Percentiles rank a stretch among this genome's conserved stretches.
Conservation (phyloP, 768 basidiomycete species). For the Mycena metata region DNA sequence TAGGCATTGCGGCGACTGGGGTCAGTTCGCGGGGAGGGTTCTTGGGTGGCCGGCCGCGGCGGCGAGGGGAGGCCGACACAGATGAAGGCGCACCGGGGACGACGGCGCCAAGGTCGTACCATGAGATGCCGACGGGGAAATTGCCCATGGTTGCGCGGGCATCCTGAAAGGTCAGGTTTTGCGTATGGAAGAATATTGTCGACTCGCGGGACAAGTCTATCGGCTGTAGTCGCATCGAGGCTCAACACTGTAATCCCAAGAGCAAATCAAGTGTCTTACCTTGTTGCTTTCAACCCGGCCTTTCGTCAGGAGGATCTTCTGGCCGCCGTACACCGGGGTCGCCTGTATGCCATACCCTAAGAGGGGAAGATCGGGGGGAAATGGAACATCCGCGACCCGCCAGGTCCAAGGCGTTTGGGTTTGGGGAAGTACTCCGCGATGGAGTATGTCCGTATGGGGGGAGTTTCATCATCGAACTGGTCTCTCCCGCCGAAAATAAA, state of each 20-base stretch:
- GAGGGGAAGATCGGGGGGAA: constrained; percentile 28
- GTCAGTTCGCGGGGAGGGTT: constrained; percentile 4
- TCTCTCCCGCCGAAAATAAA: constrained; percentile 47
- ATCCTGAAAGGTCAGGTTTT: constrained; percentile 38
- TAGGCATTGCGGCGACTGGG: not conserved
- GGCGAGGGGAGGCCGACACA: not conserved
- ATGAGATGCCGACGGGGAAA: constrained; percentile 38
- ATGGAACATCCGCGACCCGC: constrained; percentile 38
- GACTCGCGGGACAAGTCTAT: constrained; percentile 24
- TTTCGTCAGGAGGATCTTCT: constrained; percentile 43
- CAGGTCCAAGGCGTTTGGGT: constrained; percentile 39
- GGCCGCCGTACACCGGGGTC: constrained; percentile 40
- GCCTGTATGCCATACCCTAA: constrained; percentile 34
- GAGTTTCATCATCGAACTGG: constrained; percentile 23
- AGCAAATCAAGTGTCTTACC: not conserved
- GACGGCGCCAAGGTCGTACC: constrained; percentile 36
- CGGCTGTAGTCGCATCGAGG: constrained; percentile 8
- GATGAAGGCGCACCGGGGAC: not conserved
- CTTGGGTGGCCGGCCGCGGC: not conserved
- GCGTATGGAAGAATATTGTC: constrained; percentile 42
- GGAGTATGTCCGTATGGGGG: constrained; percentile 37
- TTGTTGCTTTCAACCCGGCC: constrained; percentile 18
- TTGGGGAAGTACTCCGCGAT: constrained; percentile 32
- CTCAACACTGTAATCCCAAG: too few relatives aligned
- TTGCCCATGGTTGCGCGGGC: constrained; percentile 34